A percentile compares a stretch with the other conserved stretches of the same genome.
Conservation (phyloP, 2,329 filamentous ascomycete species). For the Fusarium guadeloupense region DNA sequence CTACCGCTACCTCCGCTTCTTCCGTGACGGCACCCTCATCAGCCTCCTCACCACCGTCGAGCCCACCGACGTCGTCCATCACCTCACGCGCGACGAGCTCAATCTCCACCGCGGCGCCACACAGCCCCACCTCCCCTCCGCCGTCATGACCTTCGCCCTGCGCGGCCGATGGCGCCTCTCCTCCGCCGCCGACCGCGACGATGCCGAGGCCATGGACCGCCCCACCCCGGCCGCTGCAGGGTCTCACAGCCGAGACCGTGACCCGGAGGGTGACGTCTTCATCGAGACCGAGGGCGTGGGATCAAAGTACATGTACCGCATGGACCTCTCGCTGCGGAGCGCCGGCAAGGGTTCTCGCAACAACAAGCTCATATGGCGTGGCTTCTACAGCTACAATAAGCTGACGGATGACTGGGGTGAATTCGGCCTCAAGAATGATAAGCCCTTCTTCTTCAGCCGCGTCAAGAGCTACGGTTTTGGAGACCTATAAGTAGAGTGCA, state of each 20-base stretch:
- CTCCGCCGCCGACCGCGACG: conserved; percentile 47
- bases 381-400: conserved; percentile 90
- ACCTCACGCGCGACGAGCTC: conserved; percentile 78
- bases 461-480: conserved; percentile 69
- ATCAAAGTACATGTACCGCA: conserved; percentile 82
- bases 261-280: conserved; percentile 72
- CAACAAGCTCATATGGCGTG: conserved; percentile 88
- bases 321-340: conserved; percentile 77
- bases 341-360: conserved; percentile 74
- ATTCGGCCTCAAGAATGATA: conserved; percentile 73
- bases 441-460: conserved; percentile 73
- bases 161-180: conserved; percentile 64
- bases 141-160: conserved; percentile 74
- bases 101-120: conserved; percentile 52
- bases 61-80: conserved; percentile 86
- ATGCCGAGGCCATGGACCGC: conserved; percentile 29
- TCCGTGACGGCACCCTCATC: conserved; percentile 85
- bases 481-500: conserved; percentile 36
- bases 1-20: conserved; percentile 95
- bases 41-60: conserved; percentile 83
- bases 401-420: conserved; percentile 90
- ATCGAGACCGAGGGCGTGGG: conserved; percentile 88
- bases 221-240: not conserved
- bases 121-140: conserved; percentile 49
- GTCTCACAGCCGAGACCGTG: conserved; percentile 34